Base-by-base conservation (phyloP, 192 early-diverging fungal genomes). In the Allomyces macrogynus region DNA sequence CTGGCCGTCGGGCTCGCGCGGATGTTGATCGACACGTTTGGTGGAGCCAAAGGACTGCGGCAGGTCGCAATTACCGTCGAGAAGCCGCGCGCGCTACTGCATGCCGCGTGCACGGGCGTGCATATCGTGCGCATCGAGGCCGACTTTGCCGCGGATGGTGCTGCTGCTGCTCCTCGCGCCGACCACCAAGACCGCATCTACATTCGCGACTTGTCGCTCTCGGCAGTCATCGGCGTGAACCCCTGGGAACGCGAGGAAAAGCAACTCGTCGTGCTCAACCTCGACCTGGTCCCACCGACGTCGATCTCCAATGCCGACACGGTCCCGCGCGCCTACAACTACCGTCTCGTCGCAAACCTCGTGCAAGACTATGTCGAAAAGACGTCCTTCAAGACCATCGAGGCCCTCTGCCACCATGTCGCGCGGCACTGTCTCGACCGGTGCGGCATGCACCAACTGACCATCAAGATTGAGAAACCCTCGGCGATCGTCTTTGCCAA, bases 171-270 rank as follows among this genome's bases (percentile, higher is more conserved):
- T 40, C 32, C 32, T 0, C 4, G 8, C 32, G 32, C 4, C 32
- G 8, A 0, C 4, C 32, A 40, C 32, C 4, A 40, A 0, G 95
- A 98, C 72, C 72, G 76, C 40, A 86, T 95, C 43, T 86, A 91
- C 71, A 90, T 98, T 66, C 84, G 87, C 69, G 78, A 84, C 66
- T 73, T 98, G 61, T 74, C 73, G 12, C 74, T 92, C 20, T 86
- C 78, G 70, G 85, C 88, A 22, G 90, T 99, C 49, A 87, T 99
- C 61, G 96, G 96, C 23, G 85, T 99, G 10, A 91, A 95, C 71
- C 85, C 90, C 12, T 94, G 92, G 89, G 96, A 99, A 73, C 78
- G 94, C 22, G 86, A 91, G 66, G 90, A 93, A 74, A 91, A 90
- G 70, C 96, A 99, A 70, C 77, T 82, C 4, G 83, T 93, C 4